phyloP scores from a whole-genome alignment of 1,139 yeast genomes.

The Hemisphaericaspora xylofermentans region DNA sequence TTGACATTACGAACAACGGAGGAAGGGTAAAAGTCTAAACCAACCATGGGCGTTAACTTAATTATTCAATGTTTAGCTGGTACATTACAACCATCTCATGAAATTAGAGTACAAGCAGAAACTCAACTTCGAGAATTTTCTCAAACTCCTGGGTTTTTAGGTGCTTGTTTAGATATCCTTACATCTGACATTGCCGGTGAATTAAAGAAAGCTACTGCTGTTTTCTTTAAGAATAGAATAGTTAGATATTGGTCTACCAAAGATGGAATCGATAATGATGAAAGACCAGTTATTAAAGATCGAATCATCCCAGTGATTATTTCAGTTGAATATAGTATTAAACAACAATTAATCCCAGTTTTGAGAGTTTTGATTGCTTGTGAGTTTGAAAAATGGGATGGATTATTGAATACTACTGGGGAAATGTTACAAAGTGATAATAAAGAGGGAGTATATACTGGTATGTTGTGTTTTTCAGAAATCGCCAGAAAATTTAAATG shows the following conservation, averaged over 20 bases:
- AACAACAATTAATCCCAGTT: constrained; percentile 69
- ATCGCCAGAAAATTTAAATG: constrained; percentile 76
- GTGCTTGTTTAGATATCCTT: constrained; percentile 79
- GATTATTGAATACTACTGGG: constrained; percentile 58
- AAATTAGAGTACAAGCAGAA: constrained; percentile 69
- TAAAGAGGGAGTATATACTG: constrained; percentile 62
- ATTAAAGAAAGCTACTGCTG: constrained; percentile 77
- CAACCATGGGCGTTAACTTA: constrained; percentile 60
- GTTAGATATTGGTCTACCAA: constrained; percentile 57
- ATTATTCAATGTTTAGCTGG: constrained; percentile 79
- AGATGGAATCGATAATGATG: constrained; percentile 55
- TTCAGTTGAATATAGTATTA: constrained; percentile 44
- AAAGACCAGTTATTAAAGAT: constrained; percentile 69
- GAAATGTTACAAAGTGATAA: constrained; percentile 45
- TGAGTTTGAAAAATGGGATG: constrained; percentile 74
- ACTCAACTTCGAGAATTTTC: constrained; percentile 57
- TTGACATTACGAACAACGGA: no score
- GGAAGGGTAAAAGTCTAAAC: no score
- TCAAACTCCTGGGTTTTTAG: constrained; percentile 68
- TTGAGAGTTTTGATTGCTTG: constrained; percentile 60
- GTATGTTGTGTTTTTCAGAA: constrained; percentile 73
- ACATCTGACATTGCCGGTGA: constrained; percentile 43
- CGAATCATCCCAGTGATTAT: constrained; percentile 50
- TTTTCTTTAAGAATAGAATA: constrained; percentile 80
- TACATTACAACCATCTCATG: constrained; percentile 70